Base-by-base conservation (phyloP, 1,284 basidiomycete species). In the Ceratobasidium sp. region DNA sequence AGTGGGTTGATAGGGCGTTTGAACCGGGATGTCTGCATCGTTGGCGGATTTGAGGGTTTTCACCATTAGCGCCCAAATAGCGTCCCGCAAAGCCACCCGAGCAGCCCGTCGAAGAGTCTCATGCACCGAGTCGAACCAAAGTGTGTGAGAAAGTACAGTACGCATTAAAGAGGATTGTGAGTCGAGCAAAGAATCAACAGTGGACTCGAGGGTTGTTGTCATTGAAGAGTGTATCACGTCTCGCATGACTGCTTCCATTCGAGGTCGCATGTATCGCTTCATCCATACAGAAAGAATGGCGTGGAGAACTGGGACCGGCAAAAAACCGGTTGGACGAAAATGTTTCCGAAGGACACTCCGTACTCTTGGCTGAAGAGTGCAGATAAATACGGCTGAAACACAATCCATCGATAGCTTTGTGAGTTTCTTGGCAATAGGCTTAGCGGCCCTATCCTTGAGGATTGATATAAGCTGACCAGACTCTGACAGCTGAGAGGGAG, bases 91-190 rank as follows among this genome's bases (percentile, higher is more conserved):
- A 23, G 67, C 67, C 28, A 59, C 67, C 59, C 67, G 67, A 34
- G 67, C 67, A n/a, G 67, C 34, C 18, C 46, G 30, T 26, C 43
- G 36, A 23, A 70, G 34, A 32, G 55, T 53, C n/a, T 59, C 55
- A 55, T 39, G 67, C 18, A 59, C 67, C 32, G 67, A 58, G 30
- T 70, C 67, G 28, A 70, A 70, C 67, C 67, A 70, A 45, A 70
- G 67, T 36, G 53, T 70, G 16, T 50, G 39, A 21, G 67, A 70
- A 26, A 70, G 43, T 3, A 43, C 55, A n/a, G 53, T 34, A 21
- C 55, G 67, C 67, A 70, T 70, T 9, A 48, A 41, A 23, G 67
- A 70, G 16, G 67, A 59, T 9, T 32, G 53, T 8, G 67, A 70
- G n/a, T 59, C 55, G 16, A 70, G 53, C 16, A 70, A 39, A 2